Evolutionary conservation across 1,284 basidiomycete species (phyloP), one percentile per base, ranked within the genome.

Genomic region (Agaricales sp.): DNA sequence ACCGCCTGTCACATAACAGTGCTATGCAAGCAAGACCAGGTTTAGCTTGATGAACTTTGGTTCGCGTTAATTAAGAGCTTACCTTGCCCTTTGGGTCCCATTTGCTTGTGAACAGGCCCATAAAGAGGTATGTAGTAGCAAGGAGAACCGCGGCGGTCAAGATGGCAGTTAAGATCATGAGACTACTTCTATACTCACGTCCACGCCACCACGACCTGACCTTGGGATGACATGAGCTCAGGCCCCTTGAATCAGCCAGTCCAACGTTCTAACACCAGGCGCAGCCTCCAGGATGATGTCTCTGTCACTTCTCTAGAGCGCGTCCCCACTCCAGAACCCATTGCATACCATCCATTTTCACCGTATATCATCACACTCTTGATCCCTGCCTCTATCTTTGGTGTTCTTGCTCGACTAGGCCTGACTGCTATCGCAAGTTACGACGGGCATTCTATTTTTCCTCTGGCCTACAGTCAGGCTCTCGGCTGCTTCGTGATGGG

Each of bases 401-500:
- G 91, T n/a, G 72, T 79, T 8, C 77, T 94, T 16, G 78, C 82
- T 13, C 73, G 91, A 21, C 67, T 93, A 1, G 91, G 92, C 1
- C 61, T 94, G 6, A 63, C 76, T 30, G 84, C 86, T 0, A 66
- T 94, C 26, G 74, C 73, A 12, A 78, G 73, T 1, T 95, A 90
- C 57, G 70, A 81, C 46, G 92, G 89, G 1, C 63, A 76, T 46
- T 77, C 81, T 55, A 82, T 97, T 6, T 95, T 91, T 57, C 75
- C 90, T 1, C 68, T 97, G 24, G 80, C 89, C 1, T 98, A 94
- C 74, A 77, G 82, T 0, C 95, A 99, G 63, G 85, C 82, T 0
- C 68, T 87, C 1, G 96, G 96, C 2, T 98, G 95, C 64, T 73
- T 94, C 43, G 69, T 96, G 45, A 98, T 99, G 92, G 94, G 94